Evolutionary conservation across 176 grass and related monocot genomes (phyloP), one percentile per base, ranked within the genome.

Genomic region (Thinopyrum elongatum): DNA sequence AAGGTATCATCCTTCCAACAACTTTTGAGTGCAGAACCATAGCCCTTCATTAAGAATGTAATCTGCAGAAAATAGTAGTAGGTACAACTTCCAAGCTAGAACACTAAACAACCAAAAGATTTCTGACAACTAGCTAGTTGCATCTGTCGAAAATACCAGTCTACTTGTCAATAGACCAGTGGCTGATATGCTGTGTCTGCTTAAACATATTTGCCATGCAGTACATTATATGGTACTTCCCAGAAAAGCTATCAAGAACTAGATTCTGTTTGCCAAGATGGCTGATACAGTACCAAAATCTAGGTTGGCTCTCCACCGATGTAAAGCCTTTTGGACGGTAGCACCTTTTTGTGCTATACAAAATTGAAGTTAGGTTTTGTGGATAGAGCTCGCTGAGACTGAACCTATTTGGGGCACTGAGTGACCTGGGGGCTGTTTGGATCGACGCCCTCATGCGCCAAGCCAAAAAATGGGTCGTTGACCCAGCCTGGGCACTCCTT

Each of bases 211-310:
- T 70, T 39, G 19, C 21, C 53, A 39, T 41, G 13, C 66, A 84
- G 38, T 76, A 76, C 65, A 67, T 80, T 30, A 73, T 73, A 16
- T 19, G 71, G 80, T 76, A 84, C 55, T 80, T 22, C 39, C 7
- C 34, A 28, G 2, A 91, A 91, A 62, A 47, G 59, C 33, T 46
- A 80, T 6, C 62, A 21, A 25, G 69, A 80, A 85, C 38, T 76
- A 70, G 80, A 84, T 91, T 91, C 81, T 62, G 69, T 0, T 3
- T 81, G 81, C 85, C 70, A 84, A 80, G 22, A 78, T 80, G 74
- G 76, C 34, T 25, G 81, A 63, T 76, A 19, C 27, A 35, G 23
- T 67, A 16, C 14, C 29, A 25, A 31, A 70, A 73, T 62, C 44
- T 62, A 88, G 81, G 76, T 42, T 53, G 49, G 76, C 21, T 85